These are phyloP conservation scores for Boletus patriciae DNA, from an alignment of 768 basidiomycete genomes.

Conservation along the genomic window DNA sequence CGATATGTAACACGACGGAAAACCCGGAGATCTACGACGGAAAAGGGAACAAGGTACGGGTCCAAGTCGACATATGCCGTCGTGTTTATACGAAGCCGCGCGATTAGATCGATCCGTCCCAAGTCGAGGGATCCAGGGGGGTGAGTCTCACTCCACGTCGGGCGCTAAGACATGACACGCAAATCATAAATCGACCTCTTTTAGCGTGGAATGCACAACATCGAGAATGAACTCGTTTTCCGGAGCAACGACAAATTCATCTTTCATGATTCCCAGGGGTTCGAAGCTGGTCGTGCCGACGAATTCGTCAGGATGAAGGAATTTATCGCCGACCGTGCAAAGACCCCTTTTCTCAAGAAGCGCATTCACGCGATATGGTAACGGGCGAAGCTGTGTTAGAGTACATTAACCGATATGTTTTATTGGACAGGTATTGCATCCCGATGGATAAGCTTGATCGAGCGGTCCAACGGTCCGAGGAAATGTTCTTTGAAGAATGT, in stretches of 20 bases:
- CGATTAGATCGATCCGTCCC: slow-evolving; percentile 2
- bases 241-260: neutral
- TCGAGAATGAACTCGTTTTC: slow-evolving; percentile 3
- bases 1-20: slow-evolving; percentile 6
- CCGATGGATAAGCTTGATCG: slow-evolving; percentile 1
- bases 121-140: neutral
- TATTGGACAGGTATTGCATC: slow-evolving; percentile 2
- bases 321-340: too few species aligned
- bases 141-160: neutral
- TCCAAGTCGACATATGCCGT: neutral
- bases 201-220: neutral
- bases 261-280: neutral
- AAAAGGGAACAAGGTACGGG: neutral
- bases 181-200: too few species aligned
- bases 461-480: too few species aligned
- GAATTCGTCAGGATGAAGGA: too few species aligned
- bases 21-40: slow-evolving; percentile 8
- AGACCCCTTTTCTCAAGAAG: too few species aligned
- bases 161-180: too few species aligned
- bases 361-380: too few species aligned
- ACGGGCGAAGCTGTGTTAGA: too few species aligned
- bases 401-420: neutral
- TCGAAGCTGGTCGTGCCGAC: too few species aligned
- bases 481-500: too few species aligned
- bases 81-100: neutral